Conservation (phyloP, 2,329 filamentous ascomycete genomes). For the Penicillium sp. region DNA sequence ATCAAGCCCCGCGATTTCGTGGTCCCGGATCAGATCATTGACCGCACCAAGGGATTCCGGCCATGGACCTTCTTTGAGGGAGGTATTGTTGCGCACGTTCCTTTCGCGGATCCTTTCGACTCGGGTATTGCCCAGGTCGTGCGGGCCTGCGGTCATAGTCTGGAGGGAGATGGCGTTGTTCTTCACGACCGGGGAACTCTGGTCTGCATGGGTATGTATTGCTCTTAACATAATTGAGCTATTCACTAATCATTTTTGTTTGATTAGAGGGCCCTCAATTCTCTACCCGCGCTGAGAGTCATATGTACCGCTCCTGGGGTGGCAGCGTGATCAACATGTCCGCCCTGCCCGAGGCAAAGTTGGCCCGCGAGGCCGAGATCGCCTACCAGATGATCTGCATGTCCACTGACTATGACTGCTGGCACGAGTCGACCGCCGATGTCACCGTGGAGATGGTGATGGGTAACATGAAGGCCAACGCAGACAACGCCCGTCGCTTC, state of each 20-base stretch:
- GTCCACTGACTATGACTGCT: conserved; percentile 99
- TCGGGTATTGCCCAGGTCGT: conserved; percentile 68
- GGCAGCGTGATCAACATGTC: conserved; percentile 99
- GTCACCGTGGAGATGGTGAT: conserved; percentile 97
- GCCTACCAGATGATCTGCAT: conserved; percentile 99
- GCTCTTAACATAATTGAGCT: not conserved
- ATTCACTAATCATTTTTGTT: not conserved
- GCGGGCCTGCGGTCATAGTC: conserved; percentile 64
- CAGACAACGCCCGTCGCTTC: conserved; percentile 76
- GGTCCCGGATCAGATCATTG: conserved; percentile 91
- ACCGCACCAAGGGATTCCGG: conserved; percentile 89
- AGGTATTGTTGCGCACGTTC: conserved; percentile 87
- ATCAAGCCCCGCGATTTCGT: conserved; percentile 97
- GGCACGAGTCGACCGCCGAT: conserved; percentile 69
- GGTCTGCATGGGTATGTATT: conserved; percentile 75
- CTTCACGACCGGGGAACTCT: conserved; percentile 80
- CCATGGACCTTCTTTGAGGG: conserved; percentile 85
- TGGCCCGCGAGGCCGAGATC: conserved; percentile 92
- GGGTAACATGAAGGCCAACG: conserved; percentile 91
- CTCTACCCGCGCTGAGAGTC: conserved; percentile 88
- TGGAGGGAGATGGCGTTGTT: conserved; percentile 77
- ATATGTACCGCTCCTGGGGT: conserved; percentile 92
- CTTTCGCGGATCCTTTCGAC: conserved; percentile 95
- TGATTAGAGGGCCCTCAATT: conserved; percentile 87
- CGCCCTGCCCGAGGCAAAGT: conserved; percentile 87